Evolutionary conservation across 495 filamentous ascomycete species (phyloP).

Genomic region (Apiosordaria backusii): DNA sequence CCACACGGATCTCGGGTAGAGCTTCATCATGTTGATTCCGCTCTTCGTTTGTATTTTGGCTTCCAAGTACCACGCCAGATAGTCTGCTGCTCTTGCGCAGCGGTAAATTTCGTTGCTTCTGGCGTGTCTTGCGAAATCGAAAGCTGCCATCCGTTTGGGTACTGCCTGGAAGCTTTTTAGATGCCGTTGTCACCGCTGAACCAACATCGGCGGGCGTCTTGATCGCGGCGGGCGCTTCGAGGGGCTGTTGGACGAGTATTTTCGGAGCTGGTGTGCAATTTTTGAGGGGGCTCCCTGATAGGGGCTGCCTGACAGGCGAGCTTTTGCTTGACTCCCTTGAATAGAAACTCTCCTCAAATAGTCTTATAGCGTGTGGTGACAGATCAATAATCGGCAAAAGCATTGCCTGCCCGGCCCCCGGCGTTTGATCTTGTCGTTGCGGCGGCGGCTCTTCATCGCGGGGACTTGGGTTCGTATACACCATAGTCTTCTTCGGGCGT

Average conservation of each 20-base stretch:
- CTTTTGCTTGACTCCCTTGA: not conserved
- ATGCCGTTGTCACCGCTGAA: not conserved
- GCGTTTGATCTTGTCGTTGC: not conserved
- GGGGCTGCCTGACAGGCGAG: not conserved
- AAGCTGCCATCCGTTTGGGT: slow-evolving; percentile 32
- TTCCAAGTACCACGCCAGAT: not conserved
- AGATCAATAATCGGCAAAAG: not conserved
- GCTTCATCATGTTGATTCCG: not conserved
- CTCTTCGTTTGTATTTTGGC: not conserved
- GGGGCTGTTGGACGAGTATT: not conserved
- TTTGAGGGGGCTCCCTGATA: not conserved
- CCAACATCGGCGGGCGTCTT: not conserved
- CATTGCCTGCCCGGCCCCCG: not conserved
- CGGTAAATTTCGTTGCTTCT: not conserved
- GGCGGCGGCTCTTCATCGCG: not conserved
- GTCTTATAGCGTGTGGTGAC: slow-evolving; percentile 1
- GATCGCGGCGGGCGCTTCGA: not conserved
- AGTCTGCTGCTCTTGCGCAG: not conserved
- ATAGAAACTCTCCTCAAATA: slow-evolving; percentile 8
- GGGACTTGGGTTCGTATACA: not conserved
- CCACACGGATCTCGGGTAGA: not conserved
- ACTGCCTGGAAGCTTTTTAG: slow-evolving; percentile 19
- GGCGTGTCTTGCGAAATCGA: slow-evolving; percentile 20
- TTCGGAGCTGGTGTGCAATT: not conserved
- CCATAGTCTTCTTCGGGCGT: not conserved